These are phyloP conservation scores for Cystobasidium sp. DNA, from an alignment of 1,284 basidiomycete genomes.

Conservation along the genomic window DNA sequence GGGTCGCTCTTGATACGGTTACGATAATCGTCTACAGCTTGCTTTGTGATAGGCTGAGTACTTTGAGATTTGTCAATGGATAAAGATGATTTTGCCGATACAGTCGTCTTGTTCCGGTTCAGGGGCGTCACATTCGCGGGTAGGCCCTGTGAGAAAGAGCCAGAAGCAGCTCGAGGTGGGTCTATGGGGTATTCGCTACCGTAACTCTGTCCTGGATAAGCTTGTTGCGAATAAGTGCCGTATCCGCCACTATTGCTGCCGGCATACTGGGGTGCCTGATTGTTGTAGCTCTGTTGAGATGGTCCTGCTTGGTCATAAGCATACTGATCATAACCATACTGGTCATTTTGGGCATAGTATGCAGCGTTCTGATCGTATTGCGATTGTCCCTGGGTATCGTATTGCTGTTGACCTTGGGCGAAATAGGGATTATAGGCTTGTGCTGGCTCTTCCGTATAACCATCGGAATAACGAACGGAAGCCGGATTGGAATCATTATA, in stretches of 20 bases:
- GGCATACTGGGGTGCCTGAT: neutral
- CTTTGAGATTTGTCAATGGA: constrained; percentile 25
- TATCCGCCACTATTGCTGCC: too few species aligned
- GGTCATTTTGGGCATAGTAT: constrained; percentile 6
- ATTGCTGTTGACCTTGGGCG: constrained; percentile 12
- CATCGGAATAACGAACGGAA: neutral
- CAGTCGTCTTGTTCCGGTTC: constrained; percentile 32
- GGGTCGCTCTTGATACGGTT: constrained; percentile 96
- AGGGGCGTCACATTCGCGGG: constrained; percentile 6
- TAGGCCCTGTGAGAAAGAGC: neutral
- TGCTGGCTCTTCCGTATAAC: neutral
- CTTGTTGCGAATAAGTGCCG: neutral
- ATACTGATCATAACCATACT: constrained; percentile 22
- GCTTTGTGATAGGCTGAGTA: constrained; percentile 70
- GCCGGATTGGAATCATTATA: neutral
- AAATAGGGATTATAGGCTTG: constrained; percentile 1
- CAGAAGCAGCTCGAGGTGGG: constrained; percentile 1
- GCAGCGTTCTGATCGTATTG: constrained; percentile 19
- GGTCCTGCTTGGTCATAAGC: neutral
- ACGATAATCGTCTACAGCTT: constrained; percentile 96
- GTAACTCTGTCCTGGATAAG: constrained; percentile 17
- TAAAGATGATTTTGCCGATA: constrained; percentile 23
- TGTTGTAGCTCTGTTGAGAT: constrained; percentile 6
- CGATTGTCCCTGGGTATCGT: constrained; percentile 7
- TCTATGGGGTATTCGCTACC: neutral